Conservation (phyloP, 1,284 basidiomycete genomes). For the Ceratobasidium sp. region DNA sequence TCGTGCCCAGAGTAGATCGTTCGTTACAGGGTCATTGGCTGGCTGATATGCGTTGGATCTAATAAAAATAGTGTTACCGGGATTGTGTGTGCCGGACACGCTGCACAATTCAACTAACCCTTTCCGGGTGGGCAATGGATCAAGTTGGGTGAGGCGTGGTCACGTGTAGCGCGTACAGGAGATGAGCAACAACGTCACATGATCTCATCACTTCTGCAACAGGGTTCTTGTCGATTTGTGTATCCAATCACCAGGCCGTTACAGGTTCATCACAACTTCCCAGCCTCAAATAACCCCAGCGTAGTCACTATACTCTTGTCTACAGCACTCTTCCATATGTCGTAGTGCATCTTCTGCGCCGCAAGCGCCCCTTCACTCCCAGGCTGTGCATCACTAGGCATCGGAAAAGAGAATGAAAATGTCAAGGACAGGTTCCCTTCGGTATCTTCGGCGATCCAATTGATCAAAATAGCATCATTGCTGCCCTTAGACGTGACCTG, state of each 20-base stretch:
- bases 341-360: not conserved
- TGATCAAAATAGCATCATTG: not conserved
- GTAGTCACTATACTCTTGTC: not conserved
- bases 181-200: slow-evolving; percentile 18
- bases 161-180: slow-evolving; percentile 13
- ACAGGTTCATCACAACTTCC: slow-evolving; percentile 5
- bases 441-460: slow-evolving; percentile 3
- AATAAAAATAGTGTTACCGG: not conserved
- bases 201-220: slow-evolving; percentile 20
- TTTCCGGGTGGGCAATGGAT: slow-evolving; percentile 3
- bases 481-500: slow-evolving; percentile 13
- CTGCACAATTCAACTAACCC: not conserved
- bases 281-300: slow-evolving; percentile 28
- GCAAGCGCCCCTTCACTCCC: not conserved
- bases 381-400: not conserved
- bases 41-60: not conserved
- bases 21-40: not conserved
- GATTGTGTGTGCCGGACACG: not conserved
- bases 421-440: slow-evolving; percentile 1
- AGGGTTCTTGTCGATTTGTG: not conserved
- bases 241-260: too few relatives aligned
- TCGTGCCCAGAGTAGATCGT: slow-evolving; percentile 1
- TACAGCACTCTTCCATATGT: not conserved
- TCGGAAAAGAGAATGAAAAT: slow-evolving; percentile 14
- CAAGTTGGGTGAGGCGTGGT: not conserved